Conservation (phyloP, 495 filamentous ascomycete species). For the Penicillium verhagenii region DNA sequence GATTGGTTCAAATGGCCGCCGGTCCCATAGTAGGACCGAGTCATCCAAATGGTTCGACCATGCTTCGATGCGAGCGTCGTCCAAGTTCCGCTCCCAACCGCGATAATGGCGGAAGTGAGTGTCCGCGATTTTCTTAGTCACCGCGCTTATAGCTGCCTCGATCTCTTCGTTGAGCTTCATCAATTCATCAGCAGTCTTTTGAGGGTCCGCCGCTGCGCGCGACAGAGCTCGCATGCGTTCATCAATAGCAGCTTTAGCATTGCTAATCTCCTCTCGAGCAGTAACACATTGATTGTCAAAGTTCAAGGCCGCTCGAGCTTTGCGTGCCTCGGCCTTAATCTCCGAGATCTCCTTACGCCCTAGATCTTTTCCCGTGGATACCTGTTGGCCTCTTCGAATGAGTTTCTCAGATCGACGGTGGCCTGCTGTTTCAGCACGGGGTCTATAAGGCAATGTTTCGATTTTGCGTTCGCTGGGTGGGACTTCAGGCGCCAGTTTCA, state of each 20-base stretch:
- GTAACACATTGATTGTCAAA: conserved; percentile 26
- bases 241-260: conserved; percentile 28
- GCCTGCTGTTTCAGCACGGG: not conserved
- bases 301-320: conserved; percentile 19
- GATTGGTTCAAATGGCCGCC: conserved; percentile 58
- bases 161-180: conserved; percentile 28
- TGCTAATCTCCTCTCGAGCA: conserved; percentile 25
- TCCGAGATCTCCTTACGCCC: not conserved
- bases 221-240: conserved; percentile 28
- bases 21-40: conserved; percentile 60
- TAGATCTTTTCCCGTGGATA: not conserved
- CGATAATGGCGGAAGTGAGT: conserved; percentile 23
- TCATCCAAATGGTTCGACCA: conserved; percentile 31
- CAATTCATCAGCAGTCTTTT: conserved; percentile 27
- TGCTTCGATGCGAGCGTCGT: conserved; percentile 22
- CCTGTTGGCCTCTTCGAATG: not conserved
- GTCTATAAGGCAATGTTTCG: not conserved
- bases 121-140: conserved; percentile 5
- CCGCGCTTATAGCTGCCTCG: conserved; percentile 3
- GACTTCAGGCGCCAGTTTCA: conserved; percentile 23
- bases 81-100: conserved; percentile 11
- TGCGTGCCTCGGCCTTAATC: not conserved
- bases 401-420: not conserved
- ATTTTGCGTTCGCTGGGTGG: conserved; percentile 8
- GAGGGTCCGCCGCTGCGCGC: conserved; percentile 31